These are phyloP conservation scores for Wickerhamiella azyma DNA, from an alignment of 805 yeast genomes.

Conservation along the genomic window DNA sequence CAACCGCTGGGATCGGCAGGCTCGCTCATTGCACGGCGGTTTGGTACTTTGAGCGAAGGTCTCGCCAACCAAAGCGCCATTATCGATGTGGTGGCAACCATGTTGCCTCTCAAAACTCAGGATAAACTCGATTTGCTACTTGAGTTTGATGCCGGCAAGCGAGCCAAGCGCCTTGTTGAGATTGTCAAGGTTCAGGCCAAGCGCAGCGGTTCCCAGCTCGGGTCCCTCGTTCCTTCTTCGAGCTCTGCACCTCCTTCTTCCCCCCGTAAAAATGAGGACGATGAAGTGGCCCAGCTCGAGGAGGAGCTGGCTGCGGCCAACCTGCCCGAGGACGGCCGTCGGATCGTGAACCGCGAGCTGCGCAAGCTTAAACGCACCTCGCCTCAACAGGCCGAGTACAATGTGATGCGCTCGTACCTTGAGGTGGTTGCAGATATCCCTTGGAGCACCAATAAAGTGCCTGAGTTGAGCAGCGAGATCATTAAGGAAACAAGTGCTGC, in stretches of 20 bases:
- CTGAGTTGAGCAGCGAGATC: conserved; percentile 24
- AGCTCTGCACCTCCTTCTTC: too few relatives aligned
- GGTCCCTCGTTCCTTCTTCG: not conserved
- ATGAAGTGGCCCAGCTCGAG: conserved; percentile 23
- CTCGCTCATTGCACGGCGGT: conserved; percentile 13
- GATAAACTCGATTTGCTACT: conserved; percentile 23
- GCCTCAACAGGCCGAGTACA: conserved; percentile 31
- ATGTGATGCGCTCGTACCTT: conserved; percentile 30
- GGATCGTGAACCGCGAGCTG: conserved; percentile 27
- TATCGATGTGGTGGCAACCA: conserved; percentile 26
- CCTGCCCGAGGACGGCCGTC: conserved; percentile 25
- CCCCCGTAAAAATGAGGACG: too few relatives aligned
- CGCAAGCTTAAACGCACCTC: conserved; percentile 28
- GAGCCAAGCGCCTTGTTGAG: conserved; percentile 16
- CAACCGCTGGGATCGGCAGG: conserved; percentile 9
- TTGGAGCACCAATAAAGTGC: conserved; percentile 22
- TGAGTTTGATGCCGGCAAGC: conserved; percentile 18
- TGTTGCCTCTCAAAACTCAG: conserved; percentile 23
- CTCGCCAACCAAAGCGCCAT: conserved; percentile 21
- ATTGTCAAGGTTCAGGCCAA: conserved; percentile 15
- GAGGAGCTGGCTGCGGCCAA: conserved; percentile 18
- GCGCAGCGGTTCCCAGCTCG: not conserved
- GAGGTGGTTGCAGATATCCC: conserved; percentile 30
- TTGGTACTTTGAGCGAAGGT: conserved; percentile 15
- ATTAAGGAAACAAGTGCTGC: conserved; percentile 39